These are phyloP conservation scores for Beauveria rudraprayagi DNA, from an alignment of 2,329 filamentous ascomycete species.

Conservation along the genomic window DNA sequence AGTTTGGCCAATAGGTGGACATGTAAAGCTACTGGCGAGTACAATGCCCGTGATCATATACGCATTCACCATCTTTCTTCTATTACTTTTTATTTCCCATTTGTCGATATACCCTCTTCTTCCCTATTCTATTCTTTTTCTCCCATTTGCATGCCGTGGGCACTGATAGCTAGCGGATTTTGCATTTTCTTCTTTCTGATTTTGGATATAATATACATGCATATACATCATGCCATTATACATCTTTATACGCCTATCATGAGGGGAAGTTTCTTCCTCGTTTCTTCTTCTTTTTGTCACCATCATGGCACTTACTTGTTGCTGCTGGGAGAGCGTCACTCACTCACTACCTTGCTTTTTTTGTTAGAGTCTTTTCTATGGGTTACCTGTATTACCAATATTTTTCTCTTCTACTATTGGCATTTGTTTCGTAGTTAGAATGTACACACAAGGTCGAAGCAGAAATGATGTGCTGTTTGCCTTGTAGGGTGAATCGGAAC, in stretches of 20 bases:
- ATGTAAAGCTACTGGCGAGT: not conserved
- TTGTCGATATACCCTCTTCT: slow-evolving; percentile 11
- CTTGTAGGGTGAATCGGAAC: too few relatives aligned
- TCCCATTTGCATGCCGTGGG: not conserved
- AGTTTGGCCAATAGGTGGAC: slow-evolving; percentile 23
- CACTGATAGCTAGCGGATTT: not conserved
- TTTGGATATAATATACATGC: not conserved
- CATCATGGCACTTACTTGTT: not conserved
- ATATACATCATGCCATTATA: not conserved
- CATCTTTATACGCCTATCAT: slow-evolving; percentile 1
- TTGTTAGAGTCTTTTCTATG: slow-evolving; percentile 14
- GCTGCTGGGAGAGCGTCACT: not conserved
- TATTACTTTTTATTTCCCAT: not conserved
- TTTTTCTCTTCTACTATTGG: too few relatives aligned
- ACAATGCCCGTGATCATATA: not conserved
- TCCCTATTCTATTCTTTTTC: not conserved
- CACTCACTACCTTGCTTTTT: not conserved
- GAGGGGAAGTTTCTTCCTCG: not conserved
- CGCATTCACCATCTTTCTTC: not conserved
- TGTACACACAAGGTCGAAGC: too few relatives aligned
- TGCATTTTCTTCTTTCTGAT: not conserved
- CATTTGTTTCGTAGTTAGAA: too few relatives aligned
- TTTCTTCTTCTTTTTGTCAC: not conserved
- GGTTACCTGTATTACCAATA: not conserved
- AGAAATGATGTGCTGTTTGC: too few relatives aligned